Conservation (phyloP, 176 grass and related monocot species). For the Miscanthus lutarioriparius region DNA sequence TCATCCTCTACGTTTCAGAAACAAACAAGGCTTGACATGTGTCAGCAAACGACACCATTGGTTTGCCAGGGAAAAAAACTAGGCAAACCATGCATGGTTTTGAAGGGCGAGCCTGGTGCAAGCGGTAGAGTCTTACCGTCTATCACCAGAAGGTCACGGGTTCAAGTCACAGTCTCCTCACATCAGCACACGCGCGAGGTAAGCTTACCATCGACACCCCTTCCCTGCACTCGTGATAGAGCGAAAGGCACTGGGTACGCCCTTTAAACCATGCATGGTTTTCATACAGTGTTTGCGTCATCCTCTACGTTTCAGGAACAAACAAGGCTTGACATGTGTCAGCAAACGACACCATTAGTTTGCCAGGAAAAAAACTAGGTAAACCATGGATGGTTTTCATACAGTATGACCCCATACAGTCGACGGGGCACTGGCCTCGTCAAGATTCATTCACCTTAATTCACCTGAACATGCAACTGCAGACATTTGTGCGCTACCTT, state of each 20-base stretch:
- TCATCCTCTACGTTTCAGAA: not conserved
- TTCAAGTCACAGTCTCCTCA: no score
- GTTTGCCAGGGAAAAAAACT: not conserved
- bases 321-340: not conserved
- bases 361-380: not conserved
- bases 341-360: not conserved
- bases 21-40: not conserved
- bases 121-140: no score
- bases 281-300: not conserved
- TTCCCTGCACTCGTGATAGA: no score
- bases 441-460: not conserved
- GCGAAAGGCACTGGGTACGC: no score
- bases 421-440: not conserved
- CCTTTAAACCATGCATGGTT: not conserved
- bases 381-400: not conserved
- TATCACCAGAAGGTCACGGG: no score
- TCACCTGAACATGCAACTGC: not conserved
- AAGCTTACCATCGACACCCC: no score
- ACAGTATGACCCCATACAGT: not conserved
- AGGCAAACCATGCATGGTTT: not conserved
- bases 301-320: not conserved
- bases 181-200: no score
- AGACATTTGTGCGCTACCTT: slow-evolving; percentile 6
- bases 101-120: no score
- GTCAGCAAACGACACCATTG: not conserved